phyloP scores from a whole-genome alignment of 2,329 filamentous ascomycete species.

The Colletotrichum sp. region DNA sequence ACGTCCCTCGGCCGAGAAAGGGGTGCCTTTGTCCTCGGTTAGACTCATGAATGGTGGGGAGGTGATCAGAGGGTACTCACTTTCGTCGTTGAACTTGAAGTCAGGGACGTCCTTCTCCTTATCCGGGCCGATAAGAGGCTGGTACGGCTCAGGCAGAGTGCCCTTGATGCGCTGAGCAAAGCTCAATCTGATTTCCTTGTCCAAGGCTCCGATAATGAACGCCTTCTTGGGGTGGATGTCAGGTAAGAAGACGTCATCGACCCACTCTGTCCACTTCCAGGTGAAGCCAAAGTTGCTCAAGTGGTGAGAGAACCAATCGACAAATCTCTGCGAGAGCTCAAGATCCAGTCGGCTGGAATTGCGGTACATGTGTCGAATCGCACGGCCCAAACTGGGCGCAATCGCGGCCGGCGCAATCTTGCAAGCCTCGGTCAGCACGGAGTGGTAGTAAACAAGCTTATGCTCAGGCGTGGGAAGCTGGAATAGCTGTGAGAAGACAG shows the following conservation, averaged over 20 bases:
- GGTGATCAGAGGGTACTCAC: constrained; percentile 51
- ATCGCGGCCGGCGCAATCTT: constrained; percentile 97
- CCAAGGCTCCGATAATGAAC: constrained; percentile 87
- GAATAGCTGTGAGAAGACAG: constrained; percentile 94
- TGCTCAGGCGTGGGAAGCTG: constrained; percentile 87
- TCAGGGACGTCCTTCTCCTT: constrained; percentile 96
- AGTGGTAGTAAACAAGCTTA: constrained; percentile 96
- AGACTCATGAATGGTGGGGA: constrained; percentile 11
- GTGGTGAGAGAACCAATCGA: constrained; percentile 98
- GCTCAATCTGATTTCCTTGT: constrained; percentile 96
- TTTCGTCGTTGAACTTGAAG: constrained; percentile 84
- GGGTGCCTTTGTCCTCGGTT: constrained; percentile 60
- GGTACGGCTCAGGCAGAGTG: constrained; percentile 85
- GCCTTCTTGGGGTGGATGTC: constrained; percentile 87
- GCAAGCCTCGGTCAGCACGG: constrained; percentile 91
- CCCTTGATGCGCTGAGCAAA: constrained; percentile 97
- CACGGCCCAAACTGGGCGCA: constrained; percentile 89
- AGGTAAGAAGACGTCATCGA: constrained; percentile 80
- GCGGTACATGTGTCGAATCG: constrained; percentile 89
- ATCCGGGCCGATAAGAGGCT: constrained; percentile 78
- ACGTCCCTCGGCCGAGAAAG: constrained; percentile 84
- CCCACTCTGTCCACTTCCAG: constrained; percentile 99
- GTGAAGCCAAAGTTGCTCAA: constrained; percentile 99
- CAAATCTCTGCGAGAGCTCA: constrained; percentile 84
- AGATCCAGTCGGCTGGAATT: constrained; percentile 84